A percentile compares a stretch with the other conserved stretches of the same genome.
phyloP scores from a whole-genome alignment of 2,329 filamentous ascomycete genomes.

The Clonostachys rosea region DNA sequence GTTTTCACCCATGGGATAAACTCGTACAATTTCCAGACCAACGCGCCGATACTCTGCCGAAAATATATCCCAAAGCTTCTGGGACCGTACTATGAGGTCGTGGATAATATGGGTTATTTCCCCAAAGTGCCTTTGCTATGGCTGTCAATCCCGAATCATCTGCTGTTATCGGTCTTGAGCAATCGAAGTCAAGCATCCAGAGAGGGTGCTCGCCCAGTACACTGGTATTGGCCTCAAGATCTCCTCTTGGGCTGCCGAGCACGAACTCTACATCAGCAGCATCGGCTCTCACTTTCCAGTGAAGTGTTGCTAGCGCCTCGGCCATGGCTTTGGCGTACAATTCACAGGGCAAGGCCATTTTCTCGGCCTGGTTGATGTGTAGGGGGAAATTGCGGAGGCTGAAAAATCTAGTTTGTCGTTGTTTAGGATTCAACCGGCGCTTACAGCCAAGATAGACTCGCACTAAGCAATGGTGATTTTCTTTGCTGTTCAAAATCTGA shows the following conservation, averaged over 20 bases:
- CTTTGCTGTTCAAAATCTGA: not conserved
- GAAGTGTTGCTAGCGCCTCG: conserved; percentile 40
- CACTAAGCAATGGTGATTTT: conserved; percentile 1
- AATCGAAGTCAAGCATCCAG: conserved; percentile 45
- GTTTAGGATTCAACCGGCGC: not conserved
- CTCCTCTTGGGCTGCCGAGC: conserved; percentile 19
- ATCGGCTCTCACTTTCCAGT: conserved; percentile 42
- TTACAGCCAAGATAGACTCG: conserved; percentile 2
- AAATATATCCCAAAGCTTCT: conserved; percentile 15
- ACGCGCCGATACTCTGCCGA: not conserved
- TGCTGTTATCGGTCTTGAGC: conserved; percentile 24
- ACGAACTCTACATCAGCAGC: conserved; percentile 54
- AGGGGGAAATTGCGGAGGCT: conserved; percentile 44
- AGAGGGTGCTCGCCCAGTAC: conserved; percentile 24
- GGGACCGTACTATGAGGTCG: conserved; percentile 19
- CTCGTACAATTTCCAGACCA: not conserved
- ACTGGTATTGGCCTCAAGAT: not conserved
- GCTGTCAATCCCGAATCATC: conserved; percentile 29
- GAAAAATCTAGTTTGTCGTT: conserved; percentile 15
- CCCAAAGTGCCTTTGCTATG: conserved; percentile 35
- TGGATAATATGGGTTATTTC: conserved; percentile 48
- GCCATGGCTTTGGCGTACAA: conserved; percentile 41
- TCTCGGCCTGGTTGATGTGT: conserved; percentile 42
- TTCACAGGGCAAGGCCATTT: conserved; percentile 22
- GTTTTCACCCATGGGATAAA: too few relatives aligned